Base-by-base conservation (phyloP, 495 filamentous ascomycete species). In the Aspergillus biplanus region DNA sequence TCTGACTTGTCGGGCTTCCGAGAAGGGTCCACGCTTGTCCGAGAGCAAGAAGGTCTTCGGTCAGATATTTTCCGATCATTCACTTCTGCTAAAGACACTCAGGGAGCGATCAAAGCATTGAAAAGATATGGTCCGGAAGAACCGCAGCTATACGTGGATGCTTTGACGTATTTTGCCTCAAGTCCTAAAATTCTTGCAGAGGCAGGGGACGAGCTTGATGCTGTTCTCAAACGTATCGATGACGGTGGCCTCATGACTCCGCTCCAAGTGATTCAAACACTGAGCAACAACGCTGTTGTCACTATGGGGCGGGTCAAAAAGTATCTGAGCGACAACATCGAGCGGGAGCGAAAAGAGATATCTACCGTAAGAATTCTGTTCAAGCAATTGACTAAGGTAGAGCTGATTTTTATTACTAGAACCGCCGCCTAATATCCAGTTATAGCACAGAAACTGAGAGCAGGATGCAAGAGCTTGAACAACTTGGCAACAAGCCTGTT, bases 31-130 rank as follows among this genome's bases (percentile, higher is more conserved):
- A 93, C 89, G 9, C 85, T 98, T 0, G 93, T 99, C 56, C 90
- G 93, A 54, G 95, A 99, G 71, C 90, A 97, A 71, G 90, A 96
- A 71, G 94, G 95, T 27, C 82, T 97, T 7, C 86, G 89, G 13
- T 93, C 94, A 49, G 96, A 99, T 73, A 97, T 99, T 61, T 98
- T 99, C 79, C 88, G 95, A 27, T 97, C 95, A 0, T 97, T 97
- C 73, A 97, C 94, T 6, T 89, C 92, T 0, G 93, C 93, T 21
- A 92, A 93, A 33, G 95, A 99, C 69, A 98, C 95, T 1, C 82
- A 84, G 8, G 95, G 95, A 42, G 93, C 94, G 7, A 91, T 98
- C 67, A 88, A 88, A 69, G 95, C 96, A 0, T 79, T 99, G 48
- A 85, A 85, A 52, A 96, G 95, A 74, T 99, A 99, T 70, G 96